Percentiles rank a stretch among this genome's conserved stretches.
Conservation (phyloP, 805 yeast species). For the Saccharomycopsis fodiens region DNA sequence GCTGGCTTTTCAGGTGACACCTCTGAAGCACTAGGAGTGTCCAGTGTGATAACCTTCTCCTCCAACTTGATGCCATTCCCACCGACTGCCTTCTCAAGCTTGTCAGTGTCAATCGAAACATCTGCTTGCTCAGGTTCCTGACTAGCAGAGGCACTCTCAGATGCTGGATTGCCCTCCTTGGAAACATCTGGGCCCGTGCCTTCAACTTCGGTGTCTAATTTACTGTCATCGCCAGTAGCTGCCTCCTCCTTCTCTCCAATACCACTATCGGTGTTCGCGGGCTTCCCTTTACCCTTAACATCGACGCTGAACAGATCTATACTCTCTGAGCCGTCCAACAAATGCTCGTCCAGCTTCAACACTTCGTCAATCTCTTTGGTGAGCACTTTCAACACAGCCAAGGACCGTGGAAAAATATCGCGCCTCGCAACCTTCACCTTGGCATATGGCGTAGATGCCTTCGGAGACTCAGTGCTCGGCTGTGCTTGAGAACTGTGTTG, state of each 20-base stretch:
- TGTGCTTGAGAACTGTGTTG: background rate
- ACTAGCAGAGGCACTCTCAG: too few species aligned
- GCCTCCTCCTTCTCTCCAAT: background rate
- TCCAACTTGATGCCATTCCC: too few species aligned
- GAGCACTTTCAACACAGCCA: slow-evolving; percentile 17
- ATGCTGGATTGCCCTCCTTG: too few species aligned
- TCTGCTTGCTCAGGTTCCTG: background rate
- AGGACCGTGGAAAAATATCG: slow-evolving; percentile 35
- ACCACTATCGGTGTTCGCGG: background rate
- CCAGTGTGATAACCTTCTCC: too few species aligned
- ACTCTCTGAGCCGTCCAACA: slow-evolving; percentile 8
- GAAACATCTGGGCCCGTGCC: too few species aligned
- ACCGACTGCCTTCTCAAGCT: background rate
- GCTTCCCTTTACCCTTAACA: background rate
- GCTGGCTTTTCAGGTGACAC: background rate
- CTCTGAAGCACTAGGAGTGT: background rate
- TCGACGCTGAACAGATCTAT: background rate
- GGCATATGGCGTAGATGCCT: slow-evolving; percentile 23
- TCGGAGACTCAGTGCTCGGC: slow-evolving; percentile 4
- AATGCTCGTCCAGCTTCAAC: slow-evolving; percentile 14
- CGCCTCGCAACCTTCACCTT: slow-evolving; percentile 41
- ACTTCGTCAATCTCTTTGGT: slow-evolving; percentile 17
- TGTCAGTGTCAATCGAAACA: background rate
- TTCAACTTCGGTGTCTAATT: too few species aligned
- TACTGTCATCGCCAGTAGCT: background rate